Conservation (phyloP, 768 basidiomycete species). For the Cubamyces lactineus region DNA sequence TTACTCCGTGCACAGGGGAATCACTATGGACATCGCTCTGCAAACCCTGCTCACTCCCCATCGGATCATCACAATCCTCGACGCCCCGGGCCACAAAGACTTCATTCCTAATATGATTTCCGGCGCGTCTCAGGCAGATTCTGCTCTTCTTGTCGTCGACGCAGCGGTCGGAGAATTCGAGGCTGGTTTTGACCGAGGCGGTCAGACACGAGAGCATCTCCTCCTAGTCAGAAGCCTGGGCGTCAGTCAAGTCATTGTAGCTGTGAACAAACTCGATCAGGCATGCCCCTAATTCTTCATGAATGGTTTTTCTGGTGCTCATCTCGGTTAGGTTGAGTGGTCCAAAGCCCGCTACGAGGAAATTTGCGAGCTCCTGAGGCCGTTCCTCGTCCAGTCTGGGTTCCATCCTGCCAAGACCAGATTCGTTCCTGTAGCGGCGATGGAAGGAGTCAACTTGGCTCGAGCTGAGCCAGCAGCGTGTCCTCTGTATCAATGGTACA, state of each 20-base stretch:
- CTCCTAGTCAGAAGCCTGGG: slow-evolving; percentile 91
- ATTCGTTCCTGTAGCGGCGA: slow-evolving; percentile 90
- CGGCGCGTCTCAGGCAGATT: slow-evolving; percentile 95
- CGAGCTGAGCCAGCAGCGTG: slow-evolving; percentile 49
- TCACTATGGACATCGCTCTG: slow-evolving; percentile 96
- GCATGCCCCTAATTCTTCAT: slow-evolving; percentile 47
- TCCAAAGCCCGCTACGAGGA: slow-evolving; percentile 81
- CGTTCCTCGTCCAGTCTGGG: slow-evolving; percentile 88
- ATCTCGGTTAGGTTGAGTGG: slow-evolving; percentile 76
- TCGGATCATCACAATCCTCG: slow-evolving; percentile 88
- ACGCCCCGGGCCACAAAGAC: slow-evolving; percentile 96
- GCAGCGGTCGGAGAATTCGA: slow-evolving; percentile 92
- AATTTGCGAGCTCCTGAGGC: slow-evolving; percentile 70
- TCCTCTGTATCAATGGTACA: slow-evolving; percentile 73
- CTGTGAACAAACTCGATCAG: slow-evolving; percentile 94
- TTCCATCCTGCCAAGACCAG: slow-evolving; percentile 77
- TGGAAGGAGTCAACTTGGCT: slow-evolving; percentile 85
- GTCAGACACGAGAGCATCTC: slow-evolving; percentile 95
- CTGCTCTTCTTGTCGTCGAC: slow-evolving; percentile 92
- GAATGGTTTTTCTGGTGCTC: neutral
- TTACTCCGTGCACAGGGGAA: slow-evolving; percentile 60
- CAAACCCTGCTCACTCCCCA: slow-evolving; percentile 75
- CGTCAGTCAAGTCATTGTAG: slow-evolving; percentile 87
- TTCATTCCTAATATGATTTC: slow-evolving; percentile 99
- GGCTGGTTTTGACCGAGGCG: slow-evolving; percentile 90